Percentiles rank a stretch among this genome's conserved stretches.
phyloP scores from a whole-genome alignment of 2,329 filamentous ascomycete species.

The Dactylellina drechsleri region DNA sequence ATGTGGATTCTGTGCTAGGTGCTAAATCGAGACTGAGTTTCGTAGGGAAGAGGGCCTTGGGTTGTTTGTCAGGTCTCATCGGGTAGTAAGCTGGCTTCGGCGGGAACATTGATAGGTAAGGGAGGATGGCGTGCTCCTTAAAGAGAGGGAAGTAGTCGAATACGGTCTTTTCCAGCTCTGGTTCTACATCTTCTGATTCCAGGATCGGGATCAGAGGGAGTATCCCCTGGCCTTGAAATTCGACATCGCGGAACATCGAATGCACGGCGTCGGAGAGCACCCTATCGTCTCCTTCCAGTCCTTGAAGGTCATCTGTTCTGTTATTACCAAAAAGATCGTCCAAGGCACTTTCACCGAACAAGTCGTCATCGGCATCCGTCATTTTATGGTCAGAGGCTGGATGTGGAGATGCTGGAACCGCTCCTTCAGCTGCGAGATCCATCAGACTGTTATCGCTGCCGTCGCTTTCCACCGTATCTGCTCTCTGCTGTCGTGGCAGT shows the following conservation, averaged over 20 bases:
- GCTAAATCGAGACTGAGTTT: conserved; percentile 90
- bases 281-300: conserved; percentile 55
- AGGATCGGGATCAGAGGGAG: conserved; percentile 18
- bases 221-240: conserved; percentile 43
- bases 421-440: conserved; percentile 54
- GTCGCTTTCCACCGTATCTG: conserved; percentile 46
- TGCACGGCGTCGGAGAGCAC: conserved; percentile 37
- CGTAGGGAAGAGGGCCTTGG: conserved; percentile 82
- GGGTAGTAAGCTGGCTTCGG: conserved; percentile 79
- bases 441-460: conserved; percentile 60
- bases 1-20: conserved; percentile 79
- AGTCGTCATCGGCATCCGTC: conserved; percentile 58
- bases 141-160: conserved; percentile 84
- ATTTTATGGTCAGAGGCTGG: conserved; percentile 35
- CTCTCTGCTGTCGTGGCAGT: conserved; percentile 60
- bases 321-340: conserved; percentile 58
- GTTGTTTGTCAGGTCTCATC: conserved; percentile 80
- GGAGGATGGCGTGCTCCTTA: conserved; percentile 76
- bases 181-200: conserved; percentile 10
- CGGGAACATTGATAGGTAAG: conserved; percentile 84
- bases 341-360: conserved; percentile 64
- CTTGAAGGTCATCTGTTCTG: conserved; percentile 52
- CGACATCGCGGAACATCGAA: conserved; percentile 39
- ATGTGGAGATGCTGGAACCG: conserved; percentile 13
- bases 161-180: conserved; percentile 65